Evolutionary conservation across 768 basidiomycete species (phyloP), one percentile per base, ranked within the genome.

Genomic region (Amanita pallidorosea): DNA sequence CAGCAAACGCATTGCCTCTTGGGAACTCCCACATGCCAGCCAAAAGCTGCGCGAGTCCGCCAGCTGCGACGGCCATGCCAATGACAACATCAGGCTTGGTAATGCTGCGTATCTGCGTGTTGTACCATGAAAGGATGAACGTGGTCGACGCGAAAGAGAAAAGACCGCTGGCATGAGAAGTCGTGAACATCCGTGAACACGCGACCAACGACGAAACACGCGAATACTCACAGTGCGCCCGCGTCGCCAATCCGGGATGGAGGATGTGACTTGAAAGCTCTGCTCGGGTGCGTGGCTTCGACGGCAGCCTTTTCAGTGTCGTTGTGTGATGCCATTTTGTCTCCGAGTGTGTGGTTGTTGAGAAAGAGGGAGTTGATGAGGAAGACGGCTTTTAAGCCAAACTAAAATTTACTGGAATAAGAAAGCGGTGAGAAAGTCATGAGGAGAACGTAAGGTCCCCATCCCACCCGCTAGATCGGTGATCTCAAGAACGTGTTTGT

Each of bases 21-120:
- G 80, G 77, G 67, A 83, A 84, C 65, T 83, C 83, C 88, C 88
- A 91, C 84, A 92, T 89, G 37, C 92, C 92, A 27, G 90, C 91
- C 35, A 93, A 68, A 42, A 94, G 71, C 62, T 94, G 92, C 11
- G 75, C 83, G 29, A 93, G 80, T 53, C 92, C 92, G 55, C 91
- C 92, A 54, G 79, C 79, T 65, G 81, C 86, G 56, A 88, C 61
- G 22, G 89, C 88, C 89, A 94, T 90, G 46, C 89, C 92, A 45
- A 91, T 74, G 44, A 90, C 79, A 25, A 81, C 77, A 52, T 91
- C 89, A 36, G 86, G 80, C 5, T 61, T 58, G 15, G 59, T 54
- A 55, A 89, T 70, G 20, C 66, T 60, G n/a, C 81, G 74, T 1
- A 76, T 73, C 15, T 72, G 64, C 25, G 77, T 68, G 60, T 90